Evolutionary conservation across 768 basidiomycete genomes (phyloP).

Genomic region (Candolleomyces eurysporus): DNA sequence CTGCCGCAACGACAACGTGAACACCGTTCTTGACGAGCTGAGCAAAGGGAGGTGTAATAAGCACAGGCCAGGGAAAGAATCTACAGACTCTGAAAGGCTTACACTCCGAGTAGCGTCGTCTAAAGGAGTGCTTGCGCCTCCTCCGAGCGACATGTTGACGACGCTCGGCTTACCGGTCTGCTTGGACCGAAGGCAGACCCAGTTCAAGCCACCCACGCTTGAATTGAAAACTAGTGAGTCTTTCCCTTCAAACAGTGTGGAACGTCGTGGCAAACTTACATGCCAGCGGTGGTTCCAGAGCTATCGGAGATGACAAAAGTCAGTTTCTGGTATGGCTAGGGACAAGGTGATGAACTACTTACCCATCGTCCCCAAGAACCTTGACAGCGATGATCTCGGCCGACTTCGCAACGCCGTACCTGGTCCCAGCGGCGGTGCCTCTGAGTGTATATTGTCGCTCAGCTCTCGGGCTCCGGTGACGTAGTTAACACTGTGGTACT

Average conservation of each 20-base stretch:
- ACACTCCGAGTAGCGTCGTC: constrained; percentile 27
- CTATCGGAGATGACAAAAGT: constrained; percentile 4
- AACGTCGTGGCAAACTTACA: too few relatives aligned
- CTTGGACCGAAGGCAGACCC: too few relatives aligned
- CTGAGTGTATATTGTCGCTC: too few relatives aligned
- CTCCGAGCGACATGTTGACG: constrained; percentile 34
- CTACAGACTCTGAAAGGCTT: not conserved
- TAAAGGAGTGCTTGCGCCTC: constrained; percentile 20
- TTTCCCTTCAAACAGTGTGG: too few relatives aligned
- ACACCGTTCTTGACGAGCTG: constrained; percentile 26
- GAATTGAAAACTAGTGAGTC: too few relatives aligned
- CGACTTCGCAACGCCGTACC: constrained; percentile 24
- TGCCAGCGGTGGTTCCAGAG: constrained; percentile 14
- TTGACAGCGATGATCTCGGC: constrained; percentile 22
- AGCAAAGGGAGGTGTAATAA: not conserved
- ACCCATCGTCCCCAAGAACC: not conserved
- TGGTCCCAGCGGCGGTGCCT: constrained; percentile 23
- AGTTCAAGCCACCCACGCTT: too few relatives aligned
- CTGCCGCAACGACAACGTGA: constrained; percentile 87
- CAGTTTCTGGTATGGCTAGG: too few relatives aligned
- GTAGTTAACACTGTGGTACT: too few relatives aligned
- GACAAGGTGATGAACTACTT: constrained; percentile 18
- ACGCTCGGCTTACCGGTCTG: too few relatives aligned
- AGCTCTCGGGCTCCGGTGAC: too few relatives aligned
- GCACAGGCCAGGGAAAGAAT: too few relatives aligned